Base-by-base conservation (phyloP, 2,329 filamentous ascomycete genomes). In the Colletotrichum cordylinicola region DNA sequence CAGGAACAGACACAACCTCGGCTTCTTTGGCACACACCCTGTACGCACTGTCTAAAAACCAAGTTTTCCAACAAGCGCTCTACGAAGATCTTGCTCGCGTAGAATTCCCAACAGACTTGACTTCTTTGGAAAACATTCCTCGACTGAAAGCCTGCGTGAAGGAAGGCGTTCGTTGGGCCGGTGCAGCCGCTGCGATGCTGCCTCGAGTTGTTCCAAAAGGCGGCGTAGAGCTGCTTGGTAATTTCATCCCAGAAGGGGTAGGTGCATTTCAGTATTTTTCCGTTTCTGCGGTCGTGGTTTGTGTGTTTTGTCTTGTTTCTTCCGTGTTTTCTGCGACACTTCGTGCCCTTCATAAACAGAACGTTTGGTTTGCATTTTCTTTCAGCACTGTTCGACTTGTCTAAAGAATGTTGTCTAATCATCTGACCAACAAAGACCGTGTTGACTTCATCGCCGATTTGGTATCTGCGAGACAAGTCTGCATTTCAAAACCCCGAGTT, bases 1-100 rank as follows among this genome's bases (percentile, higher is more conserved):
- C 81, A 0, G 82, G 82, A 31, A 83, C 82, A 3, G 81, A 83
- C 39, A 83, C 82, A 2, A 83, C 82, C 1, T 82, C 81, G 3
- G 81, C 77, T 24, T 80, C 81, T 1, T 74, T 82, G 15, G 81
- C 81, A 3, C 82, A 83, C 64, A 82, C 82, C 9, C 55, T 83
- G 2, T 83, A 77, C 67, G 82, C 79, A 6, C 73, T 83, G 1
- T 78, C 80, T 6, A 77, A 78, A 13, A 82, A 83, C 48, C 39
- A 64, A 0, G 21, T n/a, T 1, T 82, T 78, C 12, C 82, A 83
- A 64, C 72, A 80, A 6, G 74, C 70, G 4, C 58, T 83, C 8
- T 78, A 79, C 18, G 39, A 78, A 35, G 79, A 80, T n/a, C 70
- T 83, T 27, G 67, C 65, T 3, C 24, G 15, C 6, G 58, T 72